Conservation (phyloP, 768 basidiomycete genomes). For the Amyloporia xantha region DNA sequence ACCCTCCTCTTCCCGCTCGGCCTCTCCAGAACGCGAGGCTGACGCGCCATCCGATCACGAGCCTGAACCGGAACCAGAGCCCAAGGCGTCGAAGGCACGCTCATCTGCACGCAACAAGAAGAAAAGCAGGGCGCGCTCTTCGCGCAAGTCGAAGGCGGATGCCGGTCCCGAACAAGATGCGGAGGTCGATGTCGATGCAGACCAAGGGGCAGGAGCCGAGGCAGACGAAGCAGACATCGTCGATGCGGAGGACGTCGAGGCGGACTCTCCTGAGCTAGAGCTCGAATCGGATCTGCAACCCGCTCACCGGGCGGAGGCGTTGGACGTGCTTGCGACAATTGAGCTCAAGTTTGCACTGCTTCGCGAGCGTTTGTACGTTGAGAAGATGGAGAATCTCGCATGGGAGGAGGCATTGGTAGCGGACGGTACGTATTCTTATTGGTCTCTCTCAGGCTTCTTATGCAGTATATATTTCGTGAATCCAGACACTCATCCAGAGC, state of each 20-base stretch:
- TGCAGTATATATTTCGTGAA: constrained; percentile 1
- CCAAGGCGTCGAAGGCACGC: constrained; percentile 7
- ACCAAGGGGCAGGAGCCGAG: constrained; percentile 11
- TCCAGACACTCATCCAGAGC: constrained; percentile 79
- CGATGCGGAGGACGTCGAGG: constrained; percentile 34
- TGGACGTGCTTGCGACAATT: constrained; percentile 82
- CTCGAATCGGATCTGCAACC: constrained; percentile 65
- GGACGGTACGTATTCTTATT: constrained; percentile 47
- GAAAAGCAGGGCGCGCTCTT: constrained; percentile 7
- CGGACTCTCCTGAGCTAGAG: constrained; percentile 36
- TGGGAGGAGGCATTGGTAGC: constrained; percentile 82
- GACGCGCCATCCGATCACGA: constrained; percentile 17
- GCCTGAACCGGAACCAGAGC: constrained; percentile 16
- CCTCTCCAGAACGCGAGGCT: constrained; percentile 28
- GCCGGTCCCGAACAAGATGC: constrained; percentile 12
- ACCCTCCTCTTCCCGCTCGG: constrained; percentile 35
- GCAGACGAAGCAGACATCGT: constrained; percentile 25
- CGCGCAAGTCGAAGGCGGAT: constrained; percentile 10
- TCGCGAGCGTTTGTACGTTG: constrained; percentile 83
- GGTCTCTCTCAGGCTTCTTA: background rate
- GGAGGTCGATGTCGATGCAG: constrained; percentile 25
- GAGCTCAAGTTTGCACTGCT: constrained; percentile 90
- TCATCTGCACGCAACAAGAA: constrained; percentile 11
- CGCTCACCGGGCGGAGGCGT: constrained; percentile 78
- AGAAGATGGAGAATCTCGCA: constrained; percentile 87